Evolutionary conservation across 2,329 filamentous ascomycete genomes (phyloP).

Genomic region (Cladosporium sp.): DNA sequence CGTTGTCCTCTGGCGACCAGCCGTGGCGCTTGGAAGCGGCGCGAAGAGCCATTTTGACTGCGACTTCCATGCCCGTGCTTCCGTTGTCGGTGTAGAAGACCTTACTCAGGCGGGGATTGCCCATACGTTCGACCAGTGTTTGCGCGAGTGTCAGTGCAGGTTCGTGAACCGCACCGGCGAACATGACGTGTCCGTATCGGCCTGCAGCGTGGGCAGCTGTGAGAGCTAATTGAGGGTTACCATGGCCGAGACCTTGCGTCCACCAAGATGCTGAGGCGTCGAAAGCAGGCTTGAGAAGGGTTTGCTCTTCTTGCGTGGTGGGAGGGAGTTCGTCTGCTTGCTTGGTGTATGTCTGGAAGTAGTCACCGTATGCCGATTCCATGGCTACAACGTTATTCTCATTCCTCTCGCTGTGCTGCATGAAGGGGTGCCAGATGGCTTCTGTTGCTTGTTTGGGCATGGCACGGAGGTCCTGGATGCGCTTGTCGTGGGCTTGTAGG

Average conservation of each 20-base stretch:
- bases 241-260: slow-evolving; percentile 83
- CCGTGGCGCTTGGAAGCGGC: slow-evolving; percentile 57
- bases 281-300: slow-evolving; percentile 62
- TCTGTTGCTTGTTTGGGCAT: slow-evolving; percentile 60
- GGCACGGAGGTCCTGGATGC: slow-evolving; percentile 56
- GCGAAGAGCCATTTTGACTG: slow-evolving; percentile 77
- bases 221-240: slow-evolving; percentile 66
- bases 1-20: slow-evolving; percentile 53
- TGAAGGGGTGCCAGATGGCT: slow-evolving; percentile 83
- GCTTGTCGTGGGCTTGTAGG: slow-evolving; percentile 48
- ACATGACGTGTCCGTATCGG: slow-evolving; percentile 85
- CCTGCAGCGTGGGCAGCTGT: slow-evolving; percentile 78
- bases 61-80: slow-evolving; percentile 79
- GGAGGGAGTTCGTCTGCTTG: slow-evolving; percentile 26
- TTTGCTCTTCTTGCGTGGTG: slow-evolving; percentile 16
- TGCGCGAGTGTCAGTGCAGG: slow-evolving; percentile 69
- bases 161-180: slow-evolving; percentile 73
- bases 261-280: slow-evolving; percentile 89
- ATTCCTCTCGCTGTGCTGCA: slow-evolving; percentile 66
- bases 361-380: slow-evolving; percentile 75
- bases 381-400: slow-evolving; percentile 66
- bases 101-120: slow-evolving; percentile 62
- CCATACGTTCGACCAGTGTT: slow-evolving; percentile 54
- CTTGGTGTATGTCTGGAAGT: slow-evolving; percentile 61
- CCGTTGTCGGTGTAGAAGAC: slow-evolving; percentile 84